Evolutionary conservation across 2,329 filamentous ascomycete species (phyloP), one percentile per base, ranked within the genome.

Genomic region (Paecilomyces dactylethromorphus): DNA sequence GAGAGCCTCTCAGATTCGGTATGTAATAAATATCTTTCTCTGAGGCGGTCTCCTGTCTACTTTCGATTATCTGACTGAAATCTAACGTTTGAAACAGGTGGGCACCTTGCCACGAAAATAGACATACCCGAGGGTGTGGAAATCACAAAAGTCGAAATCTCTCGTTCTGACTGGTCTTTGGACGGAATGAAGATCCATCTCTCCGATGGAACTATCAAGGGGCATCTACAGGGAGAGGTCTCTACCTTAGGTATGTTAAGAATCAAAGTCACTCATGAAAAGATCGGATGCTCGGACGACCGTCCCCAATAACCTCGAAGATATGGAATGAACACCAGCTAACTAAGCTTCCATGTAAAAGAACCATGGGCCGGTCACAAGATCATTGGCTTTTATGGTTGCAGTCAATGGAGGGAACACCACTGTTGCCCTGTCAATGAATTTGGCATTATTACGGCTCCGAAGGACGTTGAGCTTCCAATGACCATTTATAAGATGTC

Each of bases 371-470:
- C 39, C 0, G 68, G 71, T 26, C 74, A 81, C 55, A 69, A 69
- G 12, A 76, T 82, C 52, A 69, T 82, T 8, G 79, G 79, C 0
- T 81, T 82, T 61, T 80, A 69, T 59, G 79, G 79, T 2, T 66
- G 63, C 54, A 79, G 74, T 58, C 63, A 65, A 4, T 64, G 63
- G 11, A 65, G 62, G 1, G 33, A 21, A 7, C 59, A 59, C 0
- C 68, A 56, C 35, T 71, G 68, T 62, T 67, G 62, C 39, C 39
- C 39, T n/a, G 39, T 45, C 15, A 6, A 45, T 56, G 74, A 81
- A 61, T 81, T 82, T 66, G 80, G 79, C 4, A 81, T 82, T 55
- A 71, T 82, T 21, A 81, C 76, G 1, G 77, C 73, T 3, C 75
- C 77, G 0, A 74, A 67, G 57, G 68, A 67, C 35, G 65, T 76